Percentiles rank a stretch among this genome's conserved stretches.
Conservation (phyloP, 2,329 filamentous ascomycete genomes). For the Cladophialophora yegresii region DNA sequence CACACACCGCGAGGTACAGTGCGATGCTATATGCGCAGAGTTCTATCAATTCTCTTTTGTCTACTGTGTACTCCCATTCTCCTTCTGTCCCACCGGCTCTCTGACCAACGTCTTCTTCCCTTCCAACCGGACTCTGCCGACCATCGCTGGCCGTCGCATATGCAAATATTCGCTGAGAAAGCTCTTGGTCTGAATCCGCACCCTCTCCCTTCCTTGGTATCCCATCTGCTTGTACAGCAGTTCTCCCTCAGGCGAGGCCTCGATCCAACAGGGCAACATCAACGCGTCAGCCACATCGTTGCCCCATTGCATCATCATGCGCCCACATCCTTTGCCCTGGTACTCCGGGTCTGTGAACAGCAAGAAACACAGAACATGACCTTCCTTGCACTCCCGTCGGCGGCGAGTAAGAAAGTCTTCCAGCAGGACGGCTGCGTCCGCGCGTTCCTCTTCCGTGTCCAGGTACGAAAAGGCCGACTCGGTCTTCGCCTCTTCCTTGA, state of each 20-base stretch:
- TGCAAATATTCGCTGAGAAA: slow-evolving; percentile 27
- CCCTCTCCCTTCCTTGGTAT: slow-evolving; percentile 21
- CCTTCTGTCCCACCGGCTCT: slow-evolving; percentile 2
- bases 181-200: slow-evolving; percentile 21
- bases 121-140: slow-evolving; percentile 16
- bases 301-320: slow-evolving; percentile 42
- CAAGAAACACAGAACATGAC: slow-evolving; percentile 25
- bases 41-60: no score
- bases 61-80: not conserved
- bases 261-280: slow-evolving; percentile 44
- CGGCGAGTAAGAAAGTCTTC: slow-evolving; percentile 18
- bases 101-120: slow-evolving; percentile 19
- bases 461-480: slow-evolving; percentile 19
- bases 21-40: no score
- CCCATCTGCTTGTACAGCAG: slow-evolving; percentile 42
- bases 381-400: slow-evolving; percentile 18
- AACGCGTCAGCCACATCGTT: slow-evolving; percentile 41
- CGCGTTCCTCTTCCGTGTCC: slow-evolving; percentile 23
- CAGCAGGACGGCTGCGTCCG: slow-evolving; percentile 21
- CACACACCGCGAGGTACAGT: no score
- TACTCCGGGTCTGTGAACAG: slow-evolving; percentile 38
- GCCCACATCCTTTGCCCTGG: slow-evolving; percentile 43
- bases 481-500: slow-evolving; percentile 7
- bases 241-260: slow-evolving; percentile 43
- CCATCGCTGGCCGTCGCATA: slow-evolving; percentile 23